Base-by-base conservation (phyloP, 345 rosid genomes). In the Moricandia arvensis region DNA sequence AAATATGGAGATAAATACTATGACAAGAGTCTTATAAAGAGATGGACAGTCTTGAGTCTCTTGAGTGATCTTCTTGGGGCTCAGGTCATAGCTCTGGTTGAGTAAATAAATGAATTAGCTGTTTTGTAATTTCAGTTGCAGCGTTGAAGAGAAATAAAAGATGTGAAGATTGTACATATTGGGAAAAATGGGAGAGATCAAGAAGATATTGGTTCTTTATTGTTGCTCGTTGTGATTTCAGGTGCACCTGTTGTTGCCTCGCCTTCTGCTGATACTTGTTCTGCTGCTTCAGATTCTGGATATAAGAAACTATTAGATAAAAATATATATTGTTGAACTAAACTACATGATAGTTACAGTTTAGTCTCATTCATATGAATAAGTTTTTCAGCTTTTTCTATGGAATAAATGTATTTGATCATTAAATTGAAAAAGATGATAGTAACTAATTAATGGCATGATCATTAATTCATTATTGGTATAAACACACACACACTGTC, bases 271-370 rank as follows among this genome's bases (percentile, higher is more conserved):
- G 86, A 72, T 11, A 82, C 64, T 47, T 82, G 84, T 59, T 72
- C 85, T 70, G 86, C 76, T 51, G 74, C 74, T 77, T 81, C 83
- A 54, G 89, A 80, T 75, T 88, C 96, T 90, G 81, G 10, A 63
- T 7, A 33, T 24, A 27, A 10, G 24, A 21, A 0, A 1, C 27
- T 54, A 18, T 13, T 11, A 6, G 4, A 24, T 4, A 15, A 29
- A 9, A 45, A n/a, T 31, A 59, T 26, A 43, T 6, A 17, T 57
- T 8, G 11, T 2, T 12, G 34, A 15, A 43, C 9, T 29, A 66
- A 55, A 59, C 26, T 35, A 59, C 31, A 75, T 30, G 11, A 41
- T 5, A 4, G 13, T 51, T 13, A 59, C 69, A n/a, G 55, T 16
- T 38, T 57, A 80, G 79, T 71, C 77, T 63, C 54, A 76, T 16